Evolutionary conservation across 2,329 filamentous ascomycete genomes (phyloP).

Genomic region (Scedosporium boydii): DNA sequence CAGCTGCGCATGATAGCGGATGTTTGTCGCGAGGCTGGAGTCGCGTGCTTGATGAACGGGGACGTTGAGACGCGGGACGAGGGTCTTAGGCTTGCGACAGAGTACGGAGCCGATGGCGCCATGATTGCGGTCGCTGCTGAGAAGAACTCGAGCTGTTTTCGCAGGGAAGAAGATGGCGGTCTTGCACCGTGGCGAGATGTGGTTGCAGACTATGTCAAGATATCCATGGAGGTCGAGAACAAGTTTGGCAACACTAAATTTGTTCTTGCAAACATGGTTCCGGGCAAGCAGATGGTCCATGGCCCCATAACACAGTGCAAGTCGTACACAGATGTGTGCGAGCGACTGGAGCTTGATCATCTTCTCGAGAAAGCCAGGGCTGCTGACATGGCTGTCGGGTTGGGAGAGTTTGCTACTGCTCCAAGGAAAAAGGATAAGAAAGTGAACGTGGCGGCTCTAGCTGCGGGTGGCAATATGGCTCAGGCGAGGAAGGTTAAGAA

Average conservation of each 20-base stretch:
- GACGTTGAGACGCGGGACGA: constrained; percentile 73
- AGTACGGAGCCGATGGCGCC: constrained; percentile 83
- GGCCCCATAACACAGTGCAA: constrained; percentile 53
- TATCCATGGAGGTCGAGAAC: constrained; percentile 70
- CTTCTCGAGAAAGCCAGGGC: constrained; percentile 54
- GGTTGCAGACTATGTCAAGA: constrained; percentile 63
- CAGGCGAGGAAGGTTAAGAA: constrained; percentile 23
- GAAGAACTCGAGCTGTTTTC: constrained; percentile 83
- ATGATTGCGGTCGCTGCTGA: constrained; percentile 97
- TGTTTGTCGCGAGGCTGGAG: constrained; percentile 73
- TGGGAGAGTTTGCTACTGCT: constrained; percentile 37
- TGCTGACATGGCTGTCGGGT: constrained; percentile 53
- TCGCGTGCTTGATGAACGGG: constrained; percentile 93
- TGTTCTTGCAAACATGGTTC: constrained; percentile 74
- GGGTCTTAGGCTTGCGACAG: constrained; percentile 58
- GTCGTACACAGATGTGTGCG: constrained; percentile 62
- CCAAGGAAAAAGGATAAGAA: constrained; percentile 20
- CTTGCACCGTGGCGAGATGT: constrained; percentile 67
- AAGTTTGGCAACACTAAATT: constrained; percentile 91
- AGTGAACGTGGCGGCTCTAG: constrained; percentile 31
- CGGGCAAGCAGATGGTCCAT: constrained; percentile 60
- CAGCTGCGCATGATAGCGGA: constrained; percentile 77
- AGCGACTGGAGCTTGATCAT: constrained; percentile 53
- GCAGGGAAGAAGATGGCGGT: constrained; percentile 58
- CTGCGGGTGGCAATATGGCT: constrained; percentile 37